phyloP scores from a whole-genome alignment of 208 protist species.

The Phytomonas sp. region DNA sequence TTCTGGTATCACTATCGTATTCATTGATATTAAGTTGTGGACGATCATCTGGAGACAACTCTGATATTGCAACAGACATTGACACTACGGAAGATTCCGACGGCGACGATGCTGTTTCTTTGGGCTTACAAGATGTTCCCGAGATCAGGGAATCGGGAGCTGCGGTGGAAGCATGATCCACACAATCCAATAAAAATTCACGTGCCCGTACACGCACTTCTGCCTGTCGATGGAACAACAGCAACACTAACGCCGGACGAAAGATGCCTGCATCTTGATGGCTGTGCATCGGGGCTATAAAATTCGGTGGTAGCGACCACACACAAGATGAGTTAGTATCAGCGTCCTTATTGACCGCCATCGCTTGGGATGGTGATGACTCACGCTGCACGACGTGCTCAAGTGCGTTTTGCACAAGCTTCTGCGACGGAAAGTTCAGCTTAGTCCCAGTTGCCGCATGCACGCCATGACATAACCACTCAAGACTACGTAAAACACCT shows the following conservation, averaged over 20 bases:
- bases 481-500: not conserved
- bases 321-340: not conserved
- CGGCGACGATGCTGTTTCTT: not conserved
- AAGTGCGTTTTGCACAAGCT: not conserved
- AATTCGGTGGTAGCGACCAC: not conserved
- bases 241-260: constrained; percentile 17
- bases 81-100: not conserved
- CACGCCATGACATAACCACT: constrained; percentile 1
- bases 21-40: not conserved
- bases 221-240: constrained; percentile 35
- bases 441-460: not conserved
- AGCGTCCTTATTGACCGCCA: not conserved
- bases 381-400: not conserved
- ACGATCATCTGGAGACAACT: not conserved
- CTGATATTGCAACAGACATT: not conserved
- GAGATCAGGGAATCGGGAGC: not conserved
- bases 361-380: not conserved
- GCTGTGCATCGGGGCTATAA: not conserved
- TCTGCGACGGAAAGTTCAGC: not conserved
- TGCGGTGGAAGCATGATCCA: constrained; percentile 4
- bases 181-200: constrained; percentile 6
- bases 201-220: constrained; percentile 26
- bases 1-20: not conserved
- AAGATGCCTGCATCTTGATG: constrained; percentile 7
- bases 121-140: not conserved